Evolutionary conservation across 2,329 filamentous ascomycete species (phyloP).

Genomic region (Diaporthe helianthi): DNA sequence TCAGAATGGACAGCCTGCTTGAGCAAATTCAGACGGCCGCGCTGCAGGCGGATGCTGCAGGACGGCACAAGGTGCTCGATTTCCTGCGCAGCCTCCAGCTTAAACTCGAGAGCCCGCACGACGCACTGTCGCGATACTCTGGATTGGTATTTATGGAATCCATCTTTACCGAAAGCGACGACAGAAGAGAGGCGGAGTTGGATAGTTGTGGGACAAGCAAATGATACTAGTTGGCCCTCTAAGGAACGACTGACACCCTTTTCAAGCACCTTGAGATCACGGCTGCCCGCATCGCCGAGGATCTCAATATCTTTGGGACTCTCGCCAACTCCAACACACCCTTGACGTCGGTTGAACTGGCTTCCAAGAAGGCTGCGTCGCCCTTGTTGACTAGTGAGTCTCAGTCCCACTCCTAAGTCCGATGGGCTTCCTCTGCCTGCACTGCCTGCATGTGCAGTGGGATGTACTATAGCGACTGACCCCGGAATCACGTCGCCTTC

Average conservation of each 20-base stretch:
- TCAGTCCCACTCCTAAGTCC: too few species aligned
- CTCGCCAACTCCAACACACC: neutral
- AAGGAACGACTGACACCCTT: neutral
- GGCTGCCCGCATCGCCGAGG: neutral
- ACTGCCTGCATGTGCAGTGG: neutral
- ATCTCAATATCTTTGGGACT: conserved; percentile 13
- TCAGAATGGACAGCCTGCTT: too few species aligned
- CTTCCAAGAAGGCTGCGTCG: neutral
- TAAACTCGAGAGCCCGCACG: conserved; percentile 33
- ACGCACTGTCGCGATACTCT: conserved; percentile 29
- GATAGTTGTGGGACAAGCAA: too few species aligned
- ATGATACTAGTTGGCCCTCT: too few species aligned
- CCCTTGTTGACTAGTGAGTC: conserved; percentile 4
- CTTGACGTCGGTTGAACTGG: neutral
- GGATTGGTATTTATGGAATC: too few species aligned
- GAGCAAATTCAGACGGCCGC: too few species aligned
- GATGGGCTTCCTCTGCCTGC: too few species aligned
- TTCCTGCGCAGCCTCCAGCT: conserved; percentile 28
- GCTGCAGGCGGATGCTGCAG: neutral
- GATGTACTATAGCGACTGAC: too few species aligned
- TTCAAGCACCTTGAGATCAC: conserved; percentile 24
- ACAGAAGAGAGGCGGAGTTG: too few species aligned
- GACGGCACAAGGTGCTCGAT: conserved; percentile 28
- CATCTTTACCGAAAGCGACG: too few species aligned
- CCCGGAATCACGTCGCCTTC: too few species aligned